Evolutionary conservation across 1,139 yeast genomes (phyloP), one percentile per base, ranked within the genome.

Genomic region (Suhomyces bokatorum): DNA sequence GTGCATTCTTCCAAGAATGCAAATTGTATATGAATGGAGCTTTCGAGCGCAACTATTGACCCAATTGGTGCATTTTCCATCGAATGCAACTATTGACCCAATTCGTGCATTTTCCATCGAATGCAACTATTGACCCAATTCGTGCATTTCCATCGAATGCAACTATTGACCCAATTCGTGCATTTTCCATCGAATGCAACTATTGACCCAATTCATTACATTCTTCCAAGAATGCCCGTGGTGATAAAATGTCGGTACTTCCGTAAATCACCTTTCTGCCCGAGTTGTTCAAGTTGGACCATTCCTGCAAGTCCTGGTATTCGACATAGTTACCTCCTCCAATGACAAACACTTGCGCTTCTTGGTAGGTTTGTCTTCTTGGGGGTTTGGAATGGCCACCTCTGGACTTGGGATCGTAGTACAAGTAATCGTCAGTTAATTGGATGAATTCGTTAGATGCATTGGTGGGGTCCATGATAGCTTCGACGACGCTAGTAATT

Each of bases 281-380:
- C 52, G 66, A 57, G 60, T 68, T 59, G 50, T 69, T 59, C 10
- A 84, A 85, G 22, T 46, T 50, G 2, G 68, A 59, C 95, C 96
- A 91, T 63, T 93, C 97, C 64, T 88, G 96, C 56, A 93, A 76
- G 60, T 91, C 91, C 52, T 91, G 95, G 62, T 93, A 93, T 67
- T 93, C 99, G 53, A 88, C 71, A 61, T 90, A 93, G 64, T 88
- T 91, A 39, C 98, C 99, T 29, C 99, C 99, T 16, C 99, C 99
- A 47, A 95, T 91, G 40, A 90, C 87, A 63, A 93, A 95, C 14
- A 93, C 96, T 45, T 88, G 70, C 3, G 96, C 82, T 54, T 89
- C 95, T 50, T 80, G 82, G 62, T 87, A 89, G 12, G 84, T 72
- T 57, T 85, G 90, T 60, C 96, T 81, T 62, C 84, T 86, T 31